phyloP scores from a whole-genome alignment of 371 early-diverging fungal genomes.

The Syncephalis plumigaleata region DNA sequence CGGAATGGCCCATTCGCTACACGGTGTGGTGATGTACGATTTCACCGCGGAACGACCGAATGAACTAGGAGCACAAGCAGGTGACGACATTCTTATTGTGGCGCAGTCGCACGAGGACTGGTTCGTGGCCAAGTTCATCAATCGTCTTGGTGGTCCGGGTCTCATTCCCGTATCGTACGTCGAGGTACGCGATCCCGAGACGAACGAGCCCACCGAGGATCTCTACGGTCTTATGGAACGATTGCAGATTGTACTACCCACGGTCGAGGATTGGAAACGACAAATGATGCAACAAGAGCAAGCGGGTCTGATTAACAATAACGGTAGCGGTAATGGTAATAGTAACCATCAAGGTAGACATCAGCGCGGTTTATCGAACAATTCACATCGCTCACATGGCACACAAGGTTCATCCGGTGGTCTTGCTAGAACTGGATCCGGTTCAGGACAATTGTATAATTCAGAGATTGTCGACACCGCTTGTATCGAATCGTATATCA shows the following conservation, averaged over 20 bases:
- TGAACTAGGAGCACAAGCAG: slow-evolving; percentile 51
- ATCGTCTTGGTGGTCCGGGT: slow-evolving; percentile 46
- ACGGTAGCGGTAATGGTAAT: no score
- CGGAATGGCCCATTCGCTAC: slow-evolving; percentile 14
- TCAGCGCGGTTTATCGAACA: not conserved
- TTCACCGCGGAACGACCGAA: slow-evolving; percentile 60
- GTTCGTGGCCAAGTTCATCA: slow-evolving; percentile 62
- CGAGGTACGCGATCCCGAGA: slow-evolving; percentile 45
- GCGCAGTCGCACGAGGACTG: slow-evolving; percentile 67
- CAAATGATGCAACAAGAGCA: no score
- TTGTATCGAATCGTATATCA: slow-evolving; percentile 30
- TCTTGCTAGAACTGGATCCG: not conserved
- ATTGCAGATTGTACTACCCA: slow-evolving; percentile 28
- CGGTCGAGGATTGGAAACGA: slow-evolving; percentile 58
- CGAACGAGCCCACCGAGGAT: slow-evolving; percentile 35
- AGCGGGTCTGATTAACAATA: no score
- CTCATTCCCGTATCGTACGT: slow-evolving; percentile 65
- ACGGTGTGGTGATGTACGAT: slow-evolving; percentile 56
- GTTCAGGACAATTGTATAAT: no score
- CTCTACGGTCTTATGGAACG: slow-evolving; percentile 25
- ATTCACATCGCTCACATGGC: slow-evolving; percentile 2
- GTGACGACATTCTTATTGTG: slow-evolving; percentile 58
- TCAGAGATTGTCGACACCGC: slow-evolving; percentile 16
- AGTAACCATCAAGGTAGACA: not conserved
- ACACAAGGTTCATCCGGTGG: slow-evolving; percentile 1